Evolutionary conservation across 2,329 filamentous ascomycete genomes (phyloP).

Genomic region (Amauroascus niger): DNA sequence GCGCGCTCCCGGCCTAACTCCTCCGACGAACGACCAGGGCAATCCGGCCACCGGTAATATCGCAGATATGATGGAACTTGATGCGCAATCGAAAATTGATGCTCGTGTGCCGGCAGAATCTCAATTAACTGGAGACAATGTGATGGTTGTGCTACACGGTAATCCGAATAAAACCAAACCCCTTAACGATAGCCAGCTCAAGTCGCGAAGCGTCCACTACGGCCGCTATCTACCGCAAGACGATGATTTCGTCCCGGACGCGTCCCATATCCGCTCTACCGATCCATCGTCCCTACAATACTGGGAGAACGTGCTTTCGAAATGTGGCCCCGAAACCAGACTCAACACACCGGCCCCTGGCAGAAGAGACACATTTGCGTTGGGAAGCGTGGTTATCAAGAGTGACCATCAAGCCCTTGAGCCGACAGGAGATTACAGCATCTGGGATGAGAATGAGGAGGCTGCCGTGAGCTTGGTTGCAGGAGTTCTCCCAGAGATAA

Average conservation of each 20-base stretch:
- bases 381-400: slow-evolving; percentile 31
- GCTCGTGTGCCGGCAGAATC: neutral
- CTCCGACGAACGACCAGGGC: neutral
- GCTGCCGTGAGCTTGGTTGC: slow-evolving; percentile 29
- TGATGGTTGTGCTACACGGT: neutral
- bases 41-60: neutral
- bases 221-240: slow-evolving; percentile 29
- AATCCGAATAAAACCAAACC: neutral
- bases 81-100: neutral
- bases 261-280: slow-evolving; percentile 27
- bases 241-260: slow-evolving; percentile 30
- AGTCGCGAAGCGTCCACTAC: slow-evolving; percentile 21
- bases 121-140: neutral
- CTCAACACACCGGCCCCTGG: slow-evolving; percentile 27
- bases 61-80: neutral
- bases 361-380: slow-evolving; percentile 28
- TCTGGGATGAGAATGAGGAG: slow-evolving; percentile 32
- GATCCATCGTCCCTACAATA: slow-evolving; percentile 26
- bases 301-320: slow-evolving; percentile 29
- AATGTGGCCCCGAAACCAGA: slow-evolving; percentile 23
- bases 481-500: slow-evolving; percentile 26
- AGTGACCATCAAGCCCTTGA: slow-evolving; percentile 26
- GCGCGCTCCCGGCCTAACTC: neutral
- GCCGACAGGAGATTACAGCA: slow-evolving; percentile 24
- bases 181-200: neutral